Base-by-base conservation (phyloP, 2,329 filamentous ascomycete species). In the Incumbomyces delicatus region DNA sequence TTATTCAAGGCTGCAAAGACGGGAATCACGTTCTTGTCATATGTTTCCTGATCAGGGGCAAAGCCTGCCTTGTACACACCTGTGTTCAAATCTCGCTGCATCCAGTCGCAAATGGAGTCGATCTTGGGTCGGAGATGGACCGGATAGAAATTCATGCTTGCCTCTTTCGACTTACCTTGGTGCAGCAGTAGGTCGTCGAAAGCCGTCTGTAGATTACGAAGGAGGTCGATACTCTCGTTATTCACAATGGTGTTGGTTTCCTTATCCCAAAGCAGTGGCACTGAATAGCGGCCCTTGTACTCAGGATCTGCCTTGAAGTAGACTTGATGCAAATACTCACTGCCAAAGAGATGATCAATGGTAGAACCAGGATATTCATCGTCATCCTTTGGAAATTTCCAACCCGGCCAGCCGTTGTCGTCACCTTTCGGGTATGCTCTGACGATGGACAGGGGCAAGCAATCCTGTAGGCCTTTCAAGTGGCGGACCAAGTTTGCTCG, bases 351-450 rank as follows among this genome's bases (percentile, higher is more conserved):
- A 27, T 73, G 69, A 57, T 84, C 80, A 2, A 73, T 68, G 0
- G 78, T 82, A 5, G 80, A 73, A 13, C 69, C 74, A 14, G 72
- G 73, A 56, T 82, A 83, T 52, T 74, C 67, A 39, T 72, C 63
- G 46, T 73, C 60, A 0, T 67, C 65, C 2, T 62, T 62, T 0
- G 77, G 73, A 54, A 84, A 83, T 27, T 69, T 67, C 77, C 77
- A 81, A 12, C 77, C 79, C 0, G 76, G 76, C 75, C 77, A 82
- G 30, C 80, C 79, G 6, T 74, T 71, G 14, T 74, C 69, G 53
- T 80, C 72, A 42, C 78, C 79, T 58, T 84, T 85, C 0, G 81
- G 81, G 51, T 83, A 84, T 0, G 80, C 74, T 53, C 75, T 76
- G 1, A 83, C 78, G 3, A 82, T 66, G 1, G 75, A 78, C 16